A percentile compares a stretch with the other conserved stretches of the same genome.
Conservation (phyloP, 2,329 filamentous ascomycete genomes). For the Iodosphaeria phyllophila region DNA sequence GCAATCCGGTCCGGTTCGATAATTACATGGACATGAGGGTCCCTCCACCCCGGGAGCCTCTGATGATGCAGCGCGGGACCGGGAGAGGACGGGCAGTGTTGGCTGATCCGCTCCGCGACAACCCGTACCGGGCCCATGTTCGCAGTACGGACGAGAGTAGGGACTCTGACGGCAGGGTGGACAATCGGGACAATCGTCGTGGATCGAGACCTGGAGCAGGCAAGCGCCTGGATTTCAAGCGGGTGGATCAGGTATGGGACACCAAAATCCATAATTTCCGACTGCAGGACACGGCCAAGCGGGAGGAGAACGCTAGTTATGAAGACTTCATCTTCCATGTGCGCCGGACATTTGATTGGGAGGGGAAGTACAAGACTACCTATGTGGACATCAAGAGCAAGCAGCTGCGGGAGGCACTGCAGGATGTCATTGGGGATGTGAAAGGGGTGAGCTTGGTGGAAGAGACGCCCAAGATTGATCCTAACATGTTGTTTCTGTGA, state of each 20-base stretch:
- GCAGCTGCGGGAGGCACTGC: conserved; percentile 49
- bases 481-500: conserved; percentile 50
- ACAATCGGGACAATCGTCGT: conserved; percentile 8
- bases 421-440: conserved; percentile 55
- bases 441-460: conserved; percentile 67
- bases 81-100: no score
- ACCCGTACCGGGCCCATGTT: no score
- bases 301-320: conserved; percentile 33
- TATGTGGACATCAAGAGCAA: conserved; percentile 77
- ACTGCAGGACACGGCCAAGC: conserved; percentile 33
- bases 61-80: no score
- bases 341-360: conserved; percentile 64
- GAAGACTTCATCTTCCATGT: conserved; percentile 73
- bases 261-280: conserved; percentile 28
- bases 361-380: conserved; percentile 58
- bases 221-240: conserved; percentile 25
- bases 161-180: conserved; percentile 3
- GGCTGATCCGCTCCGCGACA: no score
- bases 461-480: conserved; percentile 55
- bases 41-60: no score
- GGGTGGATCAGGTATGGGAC: conserved; percentile 37
- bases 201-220: conserved; percentile 6
- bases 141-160: no score
- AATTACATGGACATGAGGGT: no score
- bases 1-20: no score